Evolutionary conservation across 306 rosid species (phyloP).

Genomic region (Begonia peltatifolia): DNA sequence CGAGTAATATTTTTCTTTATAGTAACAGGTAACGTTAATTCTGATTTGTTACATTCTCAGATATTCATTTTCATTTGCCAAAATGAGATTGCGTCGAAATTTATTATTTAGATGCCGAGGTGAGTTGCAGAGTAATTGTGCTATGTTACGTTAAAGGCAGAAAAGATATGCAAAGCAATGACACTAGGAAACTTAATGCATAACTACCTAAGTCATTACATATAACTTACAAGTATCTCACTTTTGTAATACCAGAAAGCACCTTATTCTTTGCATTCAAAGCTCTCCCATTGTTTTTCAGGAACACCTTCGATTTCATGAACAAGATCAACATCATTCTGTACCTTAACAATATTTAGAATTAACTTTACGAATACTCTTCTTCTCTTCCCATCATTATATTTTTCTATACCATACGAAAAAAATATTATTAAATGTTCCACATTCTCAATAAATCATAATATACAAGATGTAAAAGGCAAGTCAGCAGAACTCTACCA

Average conservation of each 20-base stretch:
- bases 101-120: too few relatives aligned
- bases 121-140: too few relatives aligned
- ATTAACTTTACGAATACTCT: too few relatives aligned
- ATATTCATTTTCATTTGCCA: background rate
- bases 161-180: too few relatives aligned
- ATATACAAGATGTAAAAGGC: too few relatives aligned
- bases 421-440: background rate
- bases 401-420: background rate
- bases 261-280: constrained; percentile 70
- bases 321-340: constrained; percentile 66
- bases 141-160: background rate
- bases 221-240: constrained; percentile 5
- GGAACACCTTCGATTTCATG: constrained; percentile 52
- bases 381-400: too few relatives aligned
- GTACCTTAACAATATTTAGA: constrained; percentile 5
- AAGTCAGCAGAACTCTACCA: too few relatives aligned
- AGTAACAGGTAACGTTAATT: background rate
- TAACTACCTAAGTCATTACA: background rate
- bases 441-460: too few relatives aligned
- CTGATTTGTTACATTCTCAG: background rate
- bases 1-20: too few relatives aligned
- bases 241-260: constrained; percentile 47
- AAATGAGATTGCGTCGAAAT: background rate
- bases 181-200: too few relatives aligned
- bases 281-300: constrained; percentile 44